phyloP scores from a whole-genome alignment of 441 rosid species.

The Pelargonium fulgidum region DNA sequence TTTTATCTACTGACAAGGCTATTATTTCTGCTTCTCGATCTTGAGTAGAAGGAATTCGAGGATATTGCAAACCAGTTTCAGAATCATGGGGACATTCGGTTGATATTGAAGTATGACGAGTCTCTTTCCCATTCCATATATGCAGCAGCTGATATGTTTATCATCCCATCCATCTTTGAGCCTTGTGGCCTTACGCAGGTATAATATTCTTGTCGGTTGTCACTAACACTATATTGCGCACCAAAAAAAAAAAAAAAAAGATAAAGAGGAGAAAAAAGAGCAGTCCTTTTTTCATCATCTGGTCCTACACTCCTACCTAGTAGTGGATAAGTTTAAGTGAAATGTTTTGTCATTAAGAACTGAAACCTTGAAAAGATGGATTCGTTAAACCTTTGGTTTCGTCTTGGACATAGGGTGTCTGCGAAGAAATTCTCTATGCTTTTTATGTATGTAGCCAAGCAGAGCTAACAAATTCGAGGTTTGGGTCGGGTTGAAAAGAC shows the following conservation, averaged over 20 bases:
- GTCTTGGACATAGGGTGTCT: too few species aligned
- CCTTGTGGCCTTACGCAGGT: slow-evolving; percentile 99
- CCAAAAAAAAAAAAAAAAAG: background rate
- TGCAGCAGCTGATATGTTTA: slow-evolving; percentile 85
- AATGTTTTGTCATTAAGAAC: background rate
- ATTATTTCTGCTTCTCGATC: slow-evolving; percentile 5
- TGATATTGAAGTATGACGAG: slow-evolving; percentile 82
- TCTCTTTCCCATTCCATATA: slow-evolving; percentile 74
- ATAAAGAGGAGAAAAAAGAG: too few species aligned
- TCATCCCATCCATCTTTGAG: slow-evolving; percentile 92
- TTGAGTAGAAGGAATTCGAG: slow-evolving; percentile 72
- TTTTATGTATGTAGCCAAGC: background rate
- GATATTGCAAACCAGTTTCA: slow-evolving; percentile 66
- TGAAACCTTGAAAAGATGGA: slow-evolving; percentile 1
- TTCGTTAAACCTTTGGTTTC: background rate
- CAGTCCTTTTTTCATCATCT: too few species aligned
- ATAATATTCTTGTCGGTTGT: background rate
- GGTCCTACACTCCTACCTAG: too few species aligned
- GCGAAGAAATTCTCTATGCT: background rate
- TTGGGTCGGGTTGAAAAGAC: too few species aligned
- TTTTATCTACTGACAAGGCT: slow-evolving; percentile 1
- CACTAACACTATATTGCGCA: background rate
- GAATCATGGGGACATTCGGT: slow-evolving; percentile 57
- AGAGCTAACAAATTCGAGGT: background rate
- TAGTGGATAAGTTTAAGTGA: too few species aligned